Conservation (phyloP, 2,329 filamentous ascomycete species). For the Colletotrichum sp. region DNA sequence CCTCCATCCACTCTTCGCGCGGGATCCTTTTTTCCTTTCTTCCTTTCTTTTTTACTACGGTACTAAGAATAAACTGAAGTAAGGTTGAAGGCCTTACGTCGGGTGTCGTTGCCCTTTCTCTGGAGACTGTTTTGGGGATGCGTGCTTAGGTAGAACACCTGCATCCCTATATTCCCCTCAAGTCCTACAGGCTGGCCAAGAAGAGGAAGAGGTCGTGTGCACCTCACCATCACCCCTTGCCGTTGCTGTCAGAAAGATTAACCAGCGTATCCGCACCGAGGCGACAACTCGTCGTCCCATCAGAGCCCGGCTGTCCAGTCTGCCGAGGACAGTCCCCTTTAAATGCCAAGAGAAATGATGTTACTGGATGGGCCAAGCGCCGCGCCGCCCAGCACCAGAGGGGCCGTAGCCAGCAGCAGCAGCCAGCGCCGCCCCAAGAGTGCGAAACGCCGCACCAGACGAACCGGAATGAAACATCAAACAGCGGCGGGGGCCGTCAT, state of each 20-base stretch:
- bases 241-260: neutral
- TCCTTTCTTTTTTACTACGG: neutral
- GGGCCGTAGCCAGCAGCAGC: neutral
- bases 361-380: slow-evolving; percentile 6
- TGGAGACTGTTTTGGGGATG: neutral
- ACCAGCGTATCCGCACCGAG: neutral
- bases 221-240: neutral
- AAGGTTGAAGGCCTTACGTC: neutral
- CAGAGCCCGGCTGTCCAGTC: neutral
- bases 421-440: neutral
- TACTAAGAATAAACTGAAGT: neutral
- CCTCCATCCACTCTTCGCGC: neutral
- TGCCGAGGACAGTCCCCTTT: neutral
- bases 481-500: neutral
- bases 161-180: neutral
- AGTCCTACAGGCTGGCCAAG: neutral
- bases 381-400: neutral
- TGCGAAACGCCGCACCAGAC: slow-evolving; percentile 14
- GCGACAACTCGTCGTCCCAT: neutral
- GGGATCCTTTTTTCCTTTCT: neutral
- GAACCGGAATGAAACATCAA: slow-evolving; percentile 17
- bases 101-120: neutral
- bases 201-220: neutral
- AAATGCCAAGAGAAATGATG: slow-evolving; percentile 5
- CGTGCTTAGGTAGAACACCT: neutral